Evolutionary conservation across 2,329 filamentous ascomycete species (phyloP), one percentile per base, ranked within the genome.

Genomic region (Lasiodiplodia sp.): DNA sequence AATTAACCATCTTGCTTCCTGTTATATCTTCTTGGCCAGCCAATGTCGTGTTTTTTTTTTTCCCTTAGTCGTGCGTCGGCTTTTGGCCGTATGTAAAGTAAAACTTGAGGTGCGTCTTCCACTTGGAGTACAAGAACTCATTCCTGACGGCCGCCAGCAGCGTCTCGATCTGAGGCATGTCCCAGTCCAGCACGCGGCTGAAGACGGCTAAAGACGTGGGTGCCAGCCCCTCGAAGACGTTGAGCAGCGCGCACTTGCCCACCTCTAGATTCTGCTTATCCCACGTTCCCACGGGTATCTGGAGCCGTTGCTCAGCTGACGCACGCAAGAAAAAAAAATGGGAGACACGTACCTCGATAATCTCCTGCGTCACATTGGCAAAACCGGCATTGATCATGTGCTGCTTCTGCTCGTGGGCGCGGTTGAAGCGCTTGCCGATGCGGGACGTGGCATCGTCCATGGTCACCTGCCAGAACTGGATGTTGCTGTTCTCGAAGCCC

Each of bases 191-290:
- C 11, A 79, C 71, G 67, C 77, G 78, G 57, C 77, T 77, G 37
- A 79, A 71, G 63, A 79, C 75, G 66, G 77, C 77, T 10, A 78
- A 69, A 0, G 77, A 79, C 56, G 79, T 79, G 7, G 77, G 77
- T 68, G 78, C 77, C 66, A 79, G 72, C 70, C 77, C 77, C 25
- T 64, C 60, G 31, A 64, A 64, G 6, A 51, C 60, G 47, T 64
- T 64, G 18, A 64, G 60, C 31, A 64, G 18, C 12, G 60, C 44
- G 31, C 60, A 64, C 16, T 64, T 64, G 8, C 60, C 60, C 18
- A 64, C 47, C 60, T 64, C 60, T 2, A 64, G 60, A 4, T 64
- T n/a, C 47, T 34, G 18, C n/a, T 34, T 52, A 31, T 64, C 38
- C 60, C 60, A 64, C 10, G 60, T 64, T 12, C 60, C 60, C 11